Evolutionary conservation across 2,329 filamentous ascomycete species (phyloP).

Genomic region (Fusarium caatingaense): DNA sequence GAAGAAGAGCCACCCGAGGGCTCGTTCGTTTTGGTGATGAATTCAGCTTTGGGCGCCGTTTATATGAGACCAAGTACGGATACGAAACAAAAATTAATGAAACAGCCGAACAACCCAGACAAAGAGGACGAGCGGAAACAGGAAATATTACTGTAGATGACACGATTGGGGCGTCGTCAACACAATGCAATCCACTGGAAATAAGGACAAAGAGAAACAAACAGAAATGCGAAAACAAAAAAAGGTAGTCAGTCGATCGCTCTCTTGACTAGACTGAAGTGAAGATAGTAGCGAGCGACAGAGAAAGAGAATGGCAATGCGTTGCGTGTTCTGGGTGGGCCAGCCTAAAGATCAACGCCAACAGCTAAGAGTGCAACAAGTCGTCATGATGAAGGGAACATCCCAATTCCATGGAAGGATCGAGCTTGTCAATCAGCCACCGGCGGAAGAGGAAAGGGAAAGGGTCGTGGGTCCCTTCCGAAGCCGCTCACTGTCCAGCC

Average conservation of each 20-base stretch:
- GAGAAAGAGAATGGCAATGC: slow-evolving; percentile 24
- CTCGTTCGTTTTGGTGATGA: slow-evolving; percentile 25
- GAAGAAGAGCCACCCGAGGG: slow-evolving; percentile 14
- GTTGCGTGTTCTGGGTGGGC: slow-evolving; percentile 26
- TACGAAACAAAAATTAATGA: slow-evolving; percentile 2
- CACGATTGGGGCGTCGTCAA: slow-evolving; percentile 10
- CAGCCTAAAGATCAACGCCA: slow-evolving; percentile 26
- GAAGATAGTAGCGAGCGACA: slow-evolving; percentile 22
- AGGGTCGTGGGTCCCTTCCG: slow-evolving; percentile 21
- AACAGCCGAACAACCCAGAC: slow-evolving; percentile 9
- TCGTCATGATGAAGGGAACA: slow-evolving; percentile 40
- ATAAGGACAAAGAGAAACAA: slow-evolving; percentile 13
- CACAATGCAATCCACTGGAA: slow-evolving; percentile 15
- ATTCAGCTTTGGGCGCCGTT: slow-evolving; percentile 6
- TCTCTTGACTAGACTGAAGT: slow-evolving; percentile 12
- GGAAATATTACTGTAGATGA: slow-evolving; percentile 1
- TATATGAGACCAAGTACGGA: background rate
- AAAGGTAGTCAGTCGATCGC: background rate
- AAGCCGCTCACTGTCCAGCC: slow-evolving; percentile 1
- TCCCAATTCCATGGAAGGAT: slow-evolving; percentile 43
- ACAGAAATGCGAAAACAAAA: slow-evolving; percentile 6
- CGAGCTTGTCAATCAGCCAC: slow-evolving; percentile 3
- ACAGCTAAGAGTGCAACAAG: slow-evolving; percentile 9
- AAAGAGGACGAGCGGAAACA: slow-evolving; percentile 3
- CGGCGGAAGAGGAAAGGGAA: slow-evolving; percentile 6